phyloP scores from a whole-genome alignment of 2,329 filamentous ascomycete species.

The Beauveria varroae region DNA sequence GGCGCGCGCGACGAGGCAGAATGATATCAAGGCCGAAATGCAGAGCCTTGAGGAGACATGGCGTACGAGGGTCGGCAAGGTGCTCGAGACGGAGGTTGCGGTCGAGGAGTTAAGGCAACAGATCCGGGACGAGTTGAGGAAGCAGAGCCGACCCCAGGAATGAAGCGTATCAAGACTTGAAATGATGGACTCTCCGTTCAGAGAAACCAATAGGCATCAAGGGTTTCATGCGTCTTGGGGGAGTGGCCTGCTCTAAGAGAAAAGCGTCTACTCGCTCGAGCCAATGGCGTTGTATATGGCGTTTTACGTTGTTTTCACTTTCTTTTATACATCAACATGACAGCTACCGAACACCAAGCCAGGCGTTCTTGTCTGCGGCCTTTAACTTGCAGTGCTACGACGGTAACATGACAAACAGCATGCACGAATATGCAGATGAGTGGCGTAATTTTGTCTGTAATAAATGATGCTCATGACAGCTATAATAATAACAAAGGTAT shows the following conservation, averaged over 20 bases:
- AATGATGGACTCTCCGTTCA: background rate
- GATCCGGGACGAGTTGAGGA: constrained; percentile 55
- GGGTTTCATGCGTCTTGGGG: background rate
- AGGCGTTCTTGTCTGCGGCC: background rate
- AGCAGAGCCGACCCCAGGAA: background rate
- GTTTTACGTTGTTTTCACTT: background rate
- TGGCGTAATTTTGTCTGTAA: background rate
- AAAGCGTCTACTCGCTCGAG: background rate
- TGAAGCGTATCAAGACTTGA: background rate
- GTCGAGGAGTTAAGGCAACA: constrained; percentile 63
- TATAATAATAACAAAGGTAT: constrained; percentile 13
- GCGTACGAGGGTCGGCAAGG: constrained; percentile 68
- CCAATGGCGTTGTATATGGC: background rate
- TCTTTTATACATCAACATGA: background rate
- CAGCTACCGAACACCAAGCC: background rate
- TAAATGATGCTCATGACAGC: constrained; percentile 11
- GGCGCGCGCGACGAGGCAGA: constrained; percentile 61
- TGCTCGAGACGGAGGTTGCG: constrained; percentile 82
- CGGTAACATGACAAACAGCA: background rate
- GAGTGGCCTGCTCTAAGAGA: background rate
- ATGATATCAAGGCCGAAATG: constrained; percentile 65
- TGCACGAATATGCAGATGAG: background rate
- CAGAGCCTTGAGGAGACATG: constrained; percentile 67
- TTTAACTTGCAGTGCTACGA: background rate
- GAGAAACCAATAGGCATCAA: too few species aligned